Base-by-base conservation (phyloP, 768 basidiomycete genomes). In the Lepiota brunneoincarnata region DNA sequence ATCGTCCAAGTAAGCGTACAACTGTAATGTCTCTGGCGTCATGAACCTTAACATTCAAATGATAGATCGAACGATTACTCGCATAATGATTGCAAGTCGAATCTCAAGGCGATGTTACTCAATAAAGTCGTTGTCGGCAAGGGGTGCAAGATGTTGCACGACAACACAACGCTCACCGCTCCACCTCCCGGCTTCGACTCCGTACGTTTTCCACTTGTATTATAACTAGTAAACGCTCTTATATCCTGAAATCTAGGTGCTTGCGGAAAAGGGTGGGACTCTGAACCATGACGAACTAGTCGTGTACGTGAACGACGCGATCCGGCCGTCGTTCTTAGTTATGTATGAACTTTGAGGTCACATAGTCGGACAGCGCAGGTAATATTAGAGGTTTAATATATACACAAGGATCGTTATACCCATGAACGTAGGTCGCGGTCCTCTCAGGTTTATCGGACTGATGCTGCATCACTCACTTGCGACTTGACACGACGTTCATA, bases 41-140 rank as follows among this genome's bases (percentile, higher is more conserved):
- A 44, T 47, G 15, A 23, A 36, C 35, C 24, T 40, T 41, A 39
- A 9, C 2, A 2, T 24, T 5, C 15, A 20, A n/a, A n/a, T 46
- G 44, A 15, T 36, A 82, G 81, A 60, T 85, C 86, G 15, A 83
- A 87, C 55, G 86, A 89, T 66, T 89, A 89, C 62, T 85, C 85
- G 10, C 73, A 70, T 48, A 86, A 85, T 55, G 72, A 77, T 49
- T 78, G 76, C 56, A 68, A 75, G 39, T 86, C 83, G 0, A 65
- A 67, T 15, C 66, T 80, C 57, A 86, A 86, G 59, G 82, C 82
- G 0, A 84, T 89, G 36, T 74, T 89, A n/a, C 68, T 89, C 49
- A 88, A 87, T 68, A 88, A 87, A 61, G 86, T 89, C 17, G 72
- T 87, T 12, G 86, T 87, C 20, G 86, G 86, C 23, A 84, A 81